Evolutionary conservation across 1,139 yeast species (phyloP), one percentile per base, ranked within the genome.

Genomic region (Suhomyces bribrorum): DNA sequence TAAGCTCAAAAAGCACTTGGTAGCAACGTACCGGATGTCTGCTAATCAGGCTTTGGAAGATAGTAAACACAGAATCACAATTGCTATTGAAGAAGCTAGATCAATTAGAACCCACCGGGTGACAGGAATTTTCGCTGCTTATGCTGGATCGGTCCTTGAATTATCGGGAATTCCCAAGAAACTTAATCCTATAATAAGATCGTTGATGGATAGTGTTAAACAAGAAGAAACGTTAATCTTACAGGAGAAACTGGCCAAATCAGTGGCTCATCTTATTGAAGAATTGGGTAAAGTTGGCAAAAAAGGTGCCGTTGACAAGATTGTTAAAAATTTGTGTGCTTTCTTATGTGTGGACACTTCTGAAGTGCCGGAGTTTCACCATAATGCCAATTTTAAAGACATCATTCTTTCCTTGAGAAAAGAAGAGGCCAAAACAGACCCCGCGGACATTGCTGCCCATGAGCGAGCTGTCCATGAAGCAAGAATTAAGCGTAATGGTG

Each of bases 341-440:
- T 92, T 92, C 57, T 61, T 92, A 34, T 92, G 98, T 66, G 97
- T 90, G 29, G 98, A 92, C 59, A 88, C 96, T 0, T 79, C 94
- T 5, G 97, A 90, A 59, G 97, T 92, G 25, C 98, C 98, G 3
- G 97, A 89, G 54, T 92, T 87, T 56, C 74, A 75, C 23, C 84
- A 86, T 34, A 86, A 87, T 55, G 75, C 77, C 33, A 65, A 66
- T 9, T 72, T 74, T 41, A 73, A 66, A 23, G 81, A 78, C 38
- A 69, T 69, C 14, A 83, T 92, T 26, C 65, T 90, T 39, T 87
- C 96, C 1, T 71, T 90, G 51, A 73, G 81, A 40, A 86, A 87
- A 52, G 97, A 89, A 53, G 95, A 87, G 48, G 80, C 83, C 5
- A 75, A 75, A 40, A 73, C 82, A 1, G 89, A 85, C 47, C 80